Conservation (phyloP, 345 rosid genomes). For the Isatis tinctoria region DNA sequence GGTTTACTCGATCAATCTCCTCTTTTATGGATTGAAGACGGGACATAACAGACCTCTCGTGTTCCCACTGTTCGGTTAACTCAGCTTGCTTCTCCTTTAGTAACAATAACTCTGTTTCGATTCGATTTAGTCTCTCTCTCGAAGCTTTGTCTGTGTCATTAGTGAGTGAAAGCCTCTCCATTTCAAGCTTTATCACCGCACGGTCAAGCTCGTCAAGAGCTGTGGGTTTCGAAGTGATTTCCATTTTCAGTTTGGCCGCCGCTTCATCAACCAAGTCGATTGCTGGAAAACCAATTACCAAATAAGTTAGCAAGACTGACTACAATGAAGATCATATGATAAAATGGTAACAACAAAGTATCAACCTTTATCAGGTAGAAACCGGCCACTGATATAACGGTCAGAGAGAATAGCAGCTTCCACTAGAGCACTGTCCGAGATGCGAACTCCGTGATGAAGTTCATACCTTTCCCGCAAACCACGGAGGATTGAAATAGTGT, state of each 20-base stretch:
- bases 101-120: slow-evolving; percentile 68
- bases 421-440: slow-evolving; percentile 95
- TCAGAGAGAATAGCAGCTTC: slow-evolving; percentile 97
- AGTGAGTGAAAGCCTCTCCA: slow-evolving; percentile 94
- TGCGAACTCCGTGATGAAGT: slow-evolving; percentile 97
- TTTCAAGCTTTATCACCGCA: slow-evolving; percentile 86
- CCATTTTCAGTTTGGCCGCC: slow-evolving; percentile 98
- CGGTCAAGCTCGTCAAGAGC: slow-evolving; percentile 97
- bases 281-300: slow-evolving; percentile 50
- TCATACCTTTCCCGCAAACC: slow-evolving; percentile 98
- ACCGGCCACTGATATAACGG: slow-evolving; percentile 96
- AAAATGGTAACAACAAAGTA: neutral
- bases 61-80: slow-evolving; percentile 97
- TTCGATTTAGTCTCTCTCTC: slow-evolving; percentile 79
- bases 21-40: slow-evolving; percentile 94
- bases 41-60: slow-evolving; percentile 94
- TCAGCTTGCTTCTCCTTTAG: slow-evolving; percentile 81
- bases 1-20: slow-evolving; percentile 94
- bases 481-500: slow-evolving; percentile 88
- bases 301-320: slow-evolving; percentile 6
- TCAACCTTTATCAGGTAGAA: slow-evolving; percentile 96
- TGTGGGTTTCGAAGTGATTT: slow-evolving; percentile 97
- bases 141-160: slow-evolving; percentile 95
- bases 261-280: slow-evolving; percentile 99
- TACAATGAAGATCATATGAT: neutral